These are phyloP conservation scores for Flaveria sonorensis DNA, from an alignment of 129 eudicot species.

Conservation along the genomic window DNA sequence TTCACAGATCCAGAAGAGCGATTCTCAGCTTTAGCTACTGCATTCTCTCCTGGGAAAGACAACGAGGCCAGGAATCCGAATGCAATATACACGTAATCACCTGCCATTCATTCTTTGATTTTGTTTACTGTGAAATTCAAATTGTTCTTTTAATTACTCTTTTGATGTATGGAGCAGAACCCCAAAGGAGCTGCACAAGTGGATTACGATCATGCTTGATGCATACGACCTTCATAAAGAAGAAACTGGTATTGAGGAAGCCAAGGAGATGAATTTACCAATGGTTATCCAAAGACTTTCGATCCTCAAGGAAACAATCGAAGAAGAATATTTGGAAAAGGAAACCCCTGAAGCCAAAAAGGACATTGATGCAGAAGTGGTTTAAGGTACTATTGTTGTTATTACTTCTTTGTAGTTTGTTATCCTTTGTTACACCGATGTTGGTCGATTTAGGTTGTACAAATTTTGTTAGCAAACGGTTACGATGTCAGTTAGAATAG, in stretches of 20 bases:
- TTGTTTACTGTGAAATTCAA: neutral
- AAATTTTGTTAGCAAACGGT: slow-evolving; percentile 21
- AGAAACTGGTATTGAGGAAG: slow-evolving; percentile 85
- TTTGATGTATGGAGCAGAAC: slow-evolving; percentile 45
- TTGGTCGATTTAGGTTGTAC: slow-evolving; percentile 19
- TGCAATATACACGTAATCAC: slow-evolving; percentile 80
- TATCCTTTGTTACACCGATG: slow-evolving; percentile 12
- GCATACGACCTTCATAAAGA: slow-evolving; percentile 81
- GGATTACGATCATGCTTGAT: slow-evolving; percentile 87
- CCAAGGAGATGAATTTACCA: slow-evolving; percentile 70
- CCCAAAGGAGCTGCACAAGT: slow-evolving; percentile 95
- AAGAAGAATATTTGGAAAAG: slow-evolving; percentile 81
- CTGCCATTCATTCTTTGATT: neutral
- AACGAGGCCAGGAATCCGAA: slow-evolving; percentile 59
- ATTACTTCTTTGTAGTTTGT: slow-evolving; percentile 1
- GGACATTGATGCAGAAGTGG: slow-evolving; percentile 23
- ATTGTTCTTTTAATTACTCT: neutral
- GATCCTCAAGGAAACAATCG: slow-evolving; percentile 86
- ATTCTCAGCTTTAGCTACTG: slow-evolving; percentile 78
- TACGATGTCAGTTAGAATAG: slow-evolving; percentile 7
- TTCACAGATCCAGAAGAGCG: slow-evolving; percentile 96
- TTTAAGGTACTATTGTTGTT: slow-evolving; percentile 25
- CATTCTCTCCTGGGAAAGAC: slow-evolving; percentile 89
- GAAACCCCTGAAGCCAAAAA: slow-evolving; percentile 34
- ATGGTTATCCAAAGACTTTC: slow-evolving; percentile 85